Evolutionary conservation across 176 grass and related monocot genomes (phyloP).

Genomic region (Saccharum officinarum): DNA sequence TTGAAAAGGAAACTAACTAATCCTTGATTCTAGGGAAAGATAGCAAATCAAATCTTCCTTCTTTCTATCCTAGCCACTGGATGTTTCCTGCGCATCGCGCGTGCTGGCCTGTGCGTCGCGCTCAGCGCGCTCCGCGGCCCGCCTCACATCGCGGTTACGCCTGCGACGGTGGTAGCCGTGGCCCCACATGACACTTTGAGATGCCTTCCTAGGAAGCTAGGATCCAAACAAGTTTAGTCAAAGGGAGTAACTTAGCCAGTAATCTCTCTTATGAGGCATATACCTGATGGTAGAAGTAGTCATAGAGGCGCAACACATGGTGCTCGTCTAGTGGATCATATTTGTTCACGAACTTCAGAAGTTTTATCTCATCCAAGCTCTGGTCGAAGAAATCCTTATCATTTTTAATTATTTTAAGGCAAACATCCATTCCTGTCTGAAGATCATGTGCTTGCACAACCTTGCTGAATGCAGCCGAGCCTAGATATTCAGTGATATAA

Average conservation of each 20-base stretch:
- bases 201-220: conserved; percentile 1
- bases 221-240: conserved; percentile 13
- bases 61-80: too few relatives aligned
- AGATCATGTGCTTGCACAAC: conserved; percentile 97
- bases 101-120: too few relatives aligned
- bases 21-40: too few relatives aligned
- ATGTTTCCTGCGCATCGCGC: too few relatives aligned
- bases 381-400: conserved; percentile 99
- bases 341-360: conserved; percentile 93
- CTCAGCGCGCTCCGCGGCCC: too few relatives aligned
- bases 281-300: conserved; percentile 98
- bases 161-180: too few relatives aligned
- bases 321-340: conserved; percentile 82
- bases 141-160: too few relatives aligned
- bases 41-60: too few relatives aligned
- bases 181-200: too few relatives aligned
- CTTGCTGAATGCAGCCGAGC: conserved; percentile 95
- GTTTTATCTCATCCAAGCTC: conserved; percentile 97
- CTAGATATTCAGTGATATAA: conserved; percentile 90
- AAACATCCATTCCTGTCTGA: conserved; percentile 73
- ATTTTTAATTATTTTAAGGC: conserved; percentile 99
- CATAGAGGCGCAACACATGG: conserved; percentile 89
- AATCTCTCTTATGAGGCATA: conserved; percentile 23
- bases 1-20: too few relatives aligned
- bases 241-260: conserved; percentile 23